Evolutionary conservation across 1,284 basidiomycete species (phyloP).

Genomic region (Trametes sp.): DNA sequence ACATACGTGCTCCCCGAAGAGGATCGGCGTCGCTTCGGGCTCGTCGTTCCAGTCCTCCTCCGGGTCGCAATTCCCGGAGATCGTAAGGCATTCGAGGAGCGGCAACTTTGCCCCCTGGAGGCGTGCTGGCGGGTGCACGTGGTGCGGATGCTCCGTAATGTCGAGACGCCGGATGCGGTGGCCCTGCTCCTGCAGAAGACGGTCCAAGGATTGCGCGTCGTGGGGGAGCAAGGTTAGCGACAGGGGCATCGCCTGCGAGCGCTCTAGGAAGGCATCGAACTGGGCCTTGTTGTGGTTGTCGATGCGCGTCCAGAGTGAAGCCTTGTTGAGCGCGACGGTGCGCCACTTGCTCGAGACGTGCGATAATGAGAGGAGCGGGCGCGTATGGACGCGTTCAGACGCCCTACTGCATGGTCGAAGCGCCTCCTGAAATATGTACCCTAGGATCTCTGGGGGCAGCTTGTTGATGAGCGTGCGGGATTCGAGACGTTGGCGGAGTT

Average conservation of each 20-base stretch:
- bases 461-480: not conserved
- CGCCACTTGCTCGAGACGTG: not conserved
- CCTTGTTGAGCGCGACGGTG: not conserved
- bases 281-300: not conserved
- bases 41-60: too few relatives aligned
- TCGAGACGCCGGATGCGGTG: too few relatives aligned
- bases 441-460: not conserved
- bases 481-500: not conserved
- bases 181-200: not conserved
- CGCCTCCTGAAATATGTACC: not conserved
- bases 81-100: too few relatives aligned
- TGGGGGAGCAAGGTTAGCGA: not conserved
- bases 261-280: not conserved
- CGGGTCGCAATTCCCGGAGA: too few relatives aligned
- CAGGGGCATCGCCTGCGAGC: not conserved
- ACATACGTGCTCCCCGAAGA: too few relatives aligned
- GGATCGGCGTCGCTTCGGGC: too few relatives aligned
- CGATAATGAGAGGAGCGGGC: not conserved
- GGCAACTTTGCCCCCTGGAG: too few relatives aligned
- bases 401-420: not conserved
- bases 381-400: not conserved
- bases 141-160: too few relatives aligned
- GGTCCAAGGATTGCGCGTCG: not conserved
- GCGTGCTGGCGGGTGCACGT: too few relatives aligned
- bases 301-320: not conserved